These are phyloP conservation scores for Waltiozyma sp. DNA, from an alignment of 1,139 yeast genomes.

Conservation along the genomic window DNA sequence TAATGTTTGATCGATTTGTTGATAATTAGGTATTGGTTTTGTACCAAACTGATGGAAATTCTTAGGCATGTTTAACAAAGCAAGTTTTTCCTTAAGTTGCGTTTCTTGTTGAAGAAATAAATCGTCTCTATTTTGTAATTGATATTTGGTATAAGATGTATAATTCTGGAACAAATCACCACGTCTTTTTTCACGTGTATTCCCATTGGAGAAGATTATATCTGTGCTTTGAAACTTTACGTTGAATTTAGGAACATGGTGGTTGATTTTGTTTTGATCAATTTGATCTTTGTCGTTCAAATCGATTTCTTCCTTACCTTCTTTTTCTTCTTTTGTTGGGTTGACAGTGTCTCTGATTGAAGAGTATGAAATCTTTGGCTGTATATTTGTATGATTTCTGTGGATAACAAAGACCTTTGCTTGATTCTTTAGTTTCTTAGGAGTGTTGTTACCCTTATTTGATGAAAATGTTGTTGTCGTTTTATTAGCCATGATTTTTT, in stretches of 20 bases:
- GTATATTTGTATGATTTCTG: neutral
- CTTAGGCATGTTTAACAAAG: slow-evolving; percentile 2
- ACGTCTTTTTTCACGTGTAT: slow-evolving; percentile 18
- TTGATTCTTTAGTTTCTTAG: neutral
- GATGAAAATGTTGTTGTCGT: neutral
- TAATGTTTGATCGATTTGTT: slow-evolving; percentile 5
- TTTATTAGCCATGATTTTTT: too few species aligned
- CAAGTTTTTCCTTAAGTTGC: neutral
- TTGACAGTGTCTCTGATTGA: neutral
- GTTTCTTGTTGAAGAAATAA: slow-evolving; percentile 4
- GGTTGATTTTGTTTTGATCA: neutral
- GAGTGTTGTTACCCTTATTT: neutral
- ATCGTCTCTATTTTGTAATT: slow-evolving; percentile 8
- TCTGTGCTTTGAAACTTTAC: slow-evolving; percentile 7
- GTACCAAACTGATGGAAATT: slow-evolving; percentile 1
- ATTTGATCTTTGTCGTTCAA: neutral
- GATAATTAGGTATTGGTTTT: neutral
- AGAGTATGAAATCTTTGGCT: neutral
- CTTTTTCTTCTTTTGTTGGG: neutral
- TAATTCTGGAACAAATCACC: slow-evolving; percentile 14
- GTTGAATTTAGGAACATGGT: neutral
- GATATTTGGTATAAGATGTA: slow-evolving; percentile 8
- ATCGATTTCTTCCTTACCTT: neutral
- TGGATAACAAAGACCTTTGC: neutral
- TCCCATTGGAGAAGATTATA: slow-evolving; percentile 18